phyloP scores from a whole-genome alignment of 495 filamentous ascomycete genomes.

The Aspergillus baeticus region DNA sequence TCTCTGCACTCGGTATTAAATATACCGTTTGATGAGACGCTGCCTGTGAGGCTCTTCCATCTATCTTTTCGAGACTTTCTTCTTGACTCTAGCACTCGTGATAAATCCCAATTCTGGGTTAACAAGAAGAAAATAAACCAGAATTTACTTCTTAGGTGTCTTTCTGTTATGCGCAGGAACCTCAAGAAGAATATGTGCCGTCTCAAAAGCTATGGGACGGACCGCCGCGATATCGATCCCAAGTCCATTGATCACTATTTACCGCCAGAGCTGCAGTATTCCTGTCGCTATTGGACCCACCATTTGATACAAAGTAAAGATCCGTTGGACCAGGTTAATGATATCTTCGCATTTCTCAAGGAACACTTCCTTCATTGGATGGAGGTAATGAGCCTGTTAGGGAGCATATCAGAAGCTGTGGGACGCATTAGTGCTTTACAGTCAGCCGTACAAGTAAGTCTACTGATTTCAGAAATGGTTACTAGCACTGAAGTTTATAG shows the following conservation, averaged over 20 bases:
- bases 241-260: slow-evolving; percentile 11
- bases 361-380: slow-evolving; percentile 3
- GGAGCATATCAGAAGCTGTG: background rate
- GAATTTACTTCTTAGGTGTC: slow-evolving; percentile 22
- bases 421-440: background rate
- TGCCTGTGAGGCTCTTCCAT: background rate
- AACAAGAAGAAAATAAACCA: slow-evolving; percentile 16
- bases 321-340: background rate
- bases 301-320: background rate
- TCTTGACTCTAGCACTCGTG: background rate
- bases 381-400: background rate
- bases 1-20: slow-evolving; percentile 20
- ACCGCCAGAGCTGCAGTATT: slow-evolving; percentile 31
- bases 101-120: slow-evolving; percentile 23
- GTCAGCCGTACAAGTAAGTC: background rate
- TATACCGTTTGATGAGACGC: slow-evolving; percentile 18
- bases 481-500: no score
- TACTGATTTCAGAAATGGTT: no score
- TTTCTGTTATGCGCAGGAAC: slow-evolving; percentile 27
- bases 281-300: slow-evolving; percentile 38
- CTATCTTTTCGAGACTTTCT: background rate
- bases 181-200: slow-evolving; percentile 39
- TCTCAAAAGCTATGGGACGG: slow-evolving; percentile 23
- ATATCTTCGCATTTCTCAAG: background rate
- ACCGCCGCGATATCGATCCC: slow-evolving; percentile 19